Evolutionary conservation across 1,284 basidiomycete species (phyloP).

Genomic region (Phellinidium pouzarii): DNA sequence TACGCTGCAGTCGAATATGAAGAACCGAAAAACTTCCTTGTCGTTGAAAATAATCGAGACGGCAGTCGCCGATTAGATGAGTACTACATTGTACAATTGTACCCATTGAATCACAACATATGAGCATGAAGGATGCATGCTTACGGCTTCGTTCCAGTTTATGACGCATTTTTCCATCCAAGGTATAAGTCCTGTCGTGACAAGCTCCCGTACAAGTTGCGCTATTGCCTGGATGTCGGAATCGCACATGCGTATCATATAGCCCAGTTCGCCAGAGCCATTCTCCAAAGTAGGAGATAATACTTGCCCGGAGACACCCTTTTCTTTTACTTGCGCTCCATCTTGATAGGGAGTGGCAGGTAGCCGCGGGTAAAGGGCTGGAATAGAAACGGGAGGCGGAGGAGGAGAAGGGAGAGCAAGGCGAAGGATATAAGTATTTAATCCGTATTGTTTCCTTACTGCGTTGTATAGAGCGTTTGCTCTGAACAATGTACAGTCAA

Average conservation of each 20-base stretch:
- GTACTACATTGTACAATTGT: constrained; percentile 55
- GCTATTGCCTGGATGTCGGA: constrained; percentile 78
- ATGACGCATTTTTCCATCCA: constrained; percentile 95
- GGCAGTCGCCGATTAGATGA: constrained; percentile 78
- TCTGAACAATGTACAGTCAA: constrained; percentile 32
- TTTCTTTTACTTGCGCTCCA: neutral
- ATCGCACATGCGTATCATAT: constrained; percentile 55
- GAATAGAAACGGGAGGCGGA: constrained; percentile 59
- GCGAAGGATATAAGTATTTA: constrained; percentile 63
- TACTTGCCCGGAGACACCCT: neutral
- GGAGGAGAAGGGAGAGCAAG: constrained; percentile 45
- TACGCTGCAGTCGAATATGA: constrained; percentile 36
- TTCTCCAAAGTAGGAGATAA: constrained; percentile 16
- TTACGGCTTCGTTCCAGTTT: constrained; percentile 89
- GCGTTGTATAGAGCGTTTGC: constrained; percentile 72
- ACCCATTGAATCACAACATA: constrained; percentile 1
- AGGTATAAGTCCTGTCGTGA: constrained; percentile 86
- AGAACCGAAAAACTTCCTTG: constrained; percentile 83
- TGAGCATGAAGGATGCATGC: constrained; percentile 20
- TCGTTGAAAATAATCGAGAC: constrained; percentile 79
- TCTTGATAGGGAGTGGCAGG: constrained; percentile 37
- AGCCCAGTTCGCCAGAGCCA: constrained; percentile 22
- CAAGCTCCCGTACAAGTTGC: constrained; percentile 83
- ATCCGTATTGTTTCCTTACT: constrained; percentile 74
- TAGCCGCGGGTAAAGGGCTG: constrained; percentile 56